Evolutionary conservation across 805 yeast species (phyloP).

Genomic region (Ogataea trehalophila): DNA sequence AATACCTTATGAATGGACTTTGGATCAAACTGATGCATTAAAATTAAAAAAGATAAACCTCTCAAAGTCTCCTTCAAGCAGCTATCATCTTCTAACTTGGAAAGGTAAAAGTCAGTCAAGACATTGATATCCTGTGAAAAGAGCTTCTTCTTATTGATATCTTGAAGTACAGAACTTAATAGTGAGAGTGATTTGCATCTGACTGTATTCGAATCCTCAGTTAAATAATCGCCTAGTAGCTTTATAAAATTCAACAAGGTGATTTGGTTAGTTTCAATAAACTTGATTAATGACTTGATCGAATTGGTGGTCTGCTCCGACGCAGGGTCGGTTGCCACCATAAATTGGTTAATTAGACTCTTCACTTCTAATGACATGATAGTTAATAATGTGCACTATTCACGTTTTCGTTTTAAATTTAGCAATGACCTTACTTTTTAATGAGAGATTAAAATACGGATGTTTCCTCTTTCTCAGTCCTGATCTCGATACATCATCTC

Average conservation of each 20-base stretch:
- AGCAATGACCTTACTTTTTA: no score
- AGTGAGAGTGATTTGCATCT: constrained; percentile 39
- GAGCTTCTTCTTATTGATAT: constrained; percentile 23
- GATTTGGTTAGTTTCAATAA: constrained; percentile 20
- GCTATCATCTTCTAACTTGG: constrained; percentile 62
- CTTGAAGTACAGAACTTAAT: constrained; percentile 33
- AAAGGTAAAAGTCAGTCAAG: constrained; percentile 51
- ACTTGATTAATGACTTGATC: constrained; percentile 26
- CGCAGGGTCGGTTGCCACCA: constrained; percentile 37
- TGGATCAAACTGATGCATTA: constrained; percentile 44
- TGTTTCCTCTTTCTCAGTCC: no score
- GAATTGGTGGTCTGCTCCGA: constrained; percentile 26
- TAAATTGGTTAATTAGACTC: constrained; percentile 30
- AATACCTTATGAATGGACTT: constrained; percentile 36
- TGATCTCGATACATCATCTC: no score
- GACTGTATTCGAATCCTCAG: constrained; percentile 39
- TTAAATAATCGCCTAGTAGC: constrained; percentile 42
- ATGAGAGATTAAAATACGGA: no score
- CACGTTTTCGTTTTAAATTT: no score
- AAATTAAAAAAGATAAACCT: constrained; percentile 49
- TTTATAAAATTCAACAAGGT: constrained; percentile 41
- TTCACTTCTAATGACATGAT: constrained; percentile 20
- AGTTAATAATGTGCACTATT: not conserved
- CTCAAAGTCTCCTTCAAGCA: constrained; percentile 47
- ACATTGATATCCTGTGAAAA: constrained; percentile 45